Evolutionary conservation across 441 rosid genomes (phyloP), one percentile per base, ranked within the genome.

Genomic region (Adansonia grandidieri): DNA sequence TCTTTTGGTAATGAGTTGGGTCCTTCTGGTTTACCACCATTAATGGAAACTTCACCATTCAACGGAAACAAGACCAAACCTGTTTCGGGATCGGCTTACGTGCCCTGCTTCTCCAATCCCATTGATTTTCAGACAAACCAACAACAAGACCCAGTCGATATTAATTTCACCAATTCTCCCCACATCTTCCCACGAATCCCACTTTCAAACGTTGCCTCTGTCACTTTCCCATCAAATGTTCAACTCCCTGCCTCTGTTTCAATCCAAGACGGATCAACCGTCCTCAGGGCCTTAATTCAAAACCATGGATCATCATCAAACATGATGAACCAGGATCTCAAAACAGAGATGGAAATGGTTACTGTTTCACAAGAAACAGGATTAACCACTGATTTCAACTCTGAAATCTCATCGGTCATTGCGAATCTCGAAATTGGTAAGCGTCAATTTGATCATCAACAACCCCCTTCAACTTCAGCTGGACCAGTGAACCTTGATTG

Each of bases 101-200:
- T 95, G 92, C 92, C 97, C 97, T 94, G 98, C 98, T 94, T 94
- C 98, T 94, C 98, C 98, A 93, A 86, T 79, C 78, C 87, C 17
- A 74, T 20, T 62, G 85, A 82, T 69, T 40, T 4, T 40, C 75
- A 40, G 63, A 87, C 78, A 72, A 86, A 82, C 79, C 81, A 84
- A 78, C 74, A 79, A 74, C 67, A 78, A 74, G 75, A 74, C 14
- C 60, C 24, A 15, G 77, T 78, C 54, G 80, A 73, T 24, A 68
- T 32, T 32, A 32, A 60, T 70, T 80, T 83, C 79, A 84, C 44
- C 85, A 85, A 78, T 78, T 82, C 88, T 65, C 73, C 77, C 22
- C 69, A 84, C 17, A 69, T 9, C 80, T 85, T 80, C 19, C 79
- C 88, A 15, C 82, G 83, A 75, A 61, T 79, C 50, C 85, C 88